A percentile compares a stretch with the other conserved stretches of the same genome.
phyloP scores from a whole-genome alignment of 2,329 filamentous ascomycete species.

The Chrysoporthe puriensis region DNA sequence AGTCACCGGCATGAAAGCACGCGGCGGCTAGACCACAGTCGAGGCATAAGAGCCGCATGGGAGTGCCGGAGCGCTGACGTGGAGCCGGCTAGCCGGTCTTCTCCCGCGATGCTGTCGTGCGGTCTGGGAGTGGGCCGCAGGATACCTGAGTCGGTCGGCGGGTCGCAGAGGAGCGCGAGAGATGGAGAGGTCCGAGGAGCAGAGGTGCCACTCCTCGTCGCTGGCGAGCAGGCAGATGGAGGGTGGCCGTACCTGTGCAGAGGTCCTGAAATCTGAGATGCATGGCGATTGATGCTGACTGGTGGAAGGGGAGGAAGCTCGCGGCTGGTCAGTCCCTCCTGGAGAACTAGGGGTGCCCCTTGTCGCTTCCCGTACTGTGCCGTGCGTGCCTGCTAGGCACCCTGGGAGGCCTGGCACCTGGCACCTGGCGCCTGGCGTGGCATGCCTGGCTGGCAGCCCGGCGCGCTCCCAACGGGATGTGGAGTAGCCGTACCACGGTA shows the following conservation, averaged over 20 bases:
- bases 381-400: too few relatives aligned
- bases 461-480: background rate
- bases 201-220: background rate
- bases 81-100: background rate
- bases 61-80: background rate
- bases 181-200: background rate
- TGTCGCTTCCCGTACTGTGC: background rate
- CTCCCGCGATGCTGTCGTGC: conserved; percentile 1
- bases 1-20: background rate
- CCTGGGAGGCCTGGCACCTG: too few relatives aligned
- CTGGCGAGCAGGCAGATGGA: background rate
- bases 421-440: too few relatives aligned
- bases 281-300: conserved; percentile 10
- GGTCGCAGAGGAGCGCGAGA: background rate
- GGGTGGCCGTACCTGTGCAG: background rate
- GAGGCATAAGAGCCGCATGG: background rate
- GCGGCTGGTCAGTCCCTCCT: background rate
- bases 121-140: conserved; percentile 8
- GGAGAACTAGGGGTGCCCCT: conserved; percentile 11
- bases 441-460: too few relatives aligned
- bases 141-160: background rate
- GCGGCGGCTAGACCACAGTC: background rate
- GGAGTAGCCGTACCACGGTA: background rate
- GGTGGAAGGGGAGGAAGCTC: conserved; percentile 11
- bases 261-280: background rate